Percentiles rank a stretch among this genome's conserved stretches.
Evolutionary conservation across 257 asterid species (phyloP).

Genomic region (Lycium barbarum): DNA sequence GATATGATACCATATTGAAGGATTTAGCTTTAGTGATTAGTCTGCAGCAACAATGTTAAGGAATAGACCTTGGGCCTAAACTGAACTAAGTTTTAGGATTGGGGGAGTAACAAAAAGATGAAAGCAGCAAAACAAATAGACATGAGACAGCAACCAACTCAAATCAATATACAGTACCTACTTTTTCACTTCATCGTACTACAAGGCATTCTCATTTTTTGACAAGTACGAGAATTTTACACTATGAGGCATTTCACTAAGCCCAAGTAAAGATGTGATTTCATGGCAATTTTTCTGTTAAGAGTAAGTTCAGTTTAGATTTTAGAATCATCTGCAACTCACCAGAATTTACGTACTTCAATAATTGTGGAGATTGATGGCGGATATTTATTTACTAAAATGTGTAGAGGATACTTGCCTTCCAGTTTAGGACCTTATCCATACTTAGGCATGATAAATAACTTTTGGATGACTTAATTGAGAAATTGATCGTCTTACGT

Average conservation of each 20-base stretch:
- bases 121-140: not conserved
- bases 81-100: not conserved
- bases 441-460: not conserved
- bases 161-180: not conserved
- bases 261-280: conserved; percentile 1
- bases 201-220: not conserved
- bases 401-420: not conserved
- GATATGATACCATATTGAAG: conserved; percentile 16
- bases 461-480: not conserved
- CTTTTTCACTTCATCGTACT: not conserved
- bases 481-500: not conserved
- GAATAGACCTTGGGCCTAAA: not conserved
- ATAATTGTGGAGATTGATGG: not conserved
- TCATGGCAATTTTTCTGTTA: not conserved
- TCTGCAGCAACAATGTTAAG: not conserved
- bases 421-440: conserved; percentile 1
- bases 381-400: not conserved
- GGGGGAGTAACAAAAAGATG: not conserved
- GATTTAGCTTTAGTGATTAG: not conserved
- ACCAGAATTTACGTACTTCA: not conserved
- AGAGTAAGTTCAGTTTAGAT: not conserved
- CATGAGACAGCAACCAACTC: conserved; percentile 1
- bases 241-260: not conserved
- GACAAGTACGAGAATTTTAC: not conserved
- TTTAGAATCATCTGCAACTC: conserved; percentile 11